Percentiles rank a stretch among this genome's conserved stretches.
Evolutionary conservation across 2,329 filamentous ascomycete genomes (phyloP).

Genomic region (Exophiala alcalophila): DNA sequence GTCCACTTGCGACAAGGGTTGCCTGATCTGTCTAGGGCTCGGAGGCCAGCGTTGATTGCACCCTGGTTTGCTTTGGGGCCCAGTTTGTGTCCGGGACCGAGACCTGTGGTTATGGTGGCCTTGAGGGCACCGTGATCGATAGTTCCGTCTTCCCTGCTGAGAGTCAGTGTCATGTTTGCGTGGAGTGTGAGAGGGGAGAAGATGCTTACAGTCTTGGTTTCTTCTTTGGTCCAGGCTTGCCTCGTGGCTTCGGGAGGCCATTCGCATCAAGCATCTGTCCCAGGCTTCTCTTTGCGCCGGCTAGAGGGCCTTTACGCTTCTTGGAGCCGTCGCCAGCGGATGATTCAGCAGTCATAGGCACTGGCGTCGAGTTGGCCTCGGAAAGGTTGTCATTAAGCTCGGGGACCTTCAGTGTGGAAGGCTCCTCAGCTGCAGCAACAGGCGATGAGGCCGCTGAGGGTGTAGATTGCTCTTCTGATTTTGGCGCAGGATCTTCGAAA

Average conservation of each 20-base stretch:
- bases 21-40: conserved; percentile 86
- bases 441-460: conserved; percentile 39
- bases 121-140: conserved; percentile 41
- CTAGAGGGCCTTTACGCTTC: conserved; percentile 73
- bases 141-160: conserved; percentile 49
- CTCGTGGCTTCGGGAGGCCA: conserved; percentile 64
- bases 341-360: conserved; percentile 43
- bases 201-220: conserved; percentile 82
- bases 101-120: conserved; percentile 52
- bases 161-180: conserved; percentile 5
- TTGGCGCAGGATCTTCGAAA: conserved; percentile 31
- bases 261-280: conserved; percentile 50
- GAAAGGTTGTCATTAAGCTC: conserved; percentile 40
- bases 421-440: conserved; percentile 32
- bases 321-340: conserved; percentile 55
- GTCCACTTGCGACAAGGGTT: conserved; percentile 91
- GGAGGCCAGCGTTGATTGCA: conserved; percentile 93
- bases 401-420: conserved; percentile 42
- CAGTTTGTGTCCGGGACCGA: conserved; percentile 65
- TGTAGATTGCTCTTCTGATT: conserved; percentile 31
- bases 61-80: conserved; percentile 96
- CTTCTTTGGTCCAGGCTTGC: conserved; percentile 95
- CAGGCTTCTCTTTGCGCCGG: conserved; percentile 58
- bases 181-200: not conserved
- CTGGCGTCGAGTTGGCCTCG: conserved; percentile 37